Evolutionary conservation across 129 eudicot species (phyloP).

Genomic region (Oenanthe sinensis): DNA sequence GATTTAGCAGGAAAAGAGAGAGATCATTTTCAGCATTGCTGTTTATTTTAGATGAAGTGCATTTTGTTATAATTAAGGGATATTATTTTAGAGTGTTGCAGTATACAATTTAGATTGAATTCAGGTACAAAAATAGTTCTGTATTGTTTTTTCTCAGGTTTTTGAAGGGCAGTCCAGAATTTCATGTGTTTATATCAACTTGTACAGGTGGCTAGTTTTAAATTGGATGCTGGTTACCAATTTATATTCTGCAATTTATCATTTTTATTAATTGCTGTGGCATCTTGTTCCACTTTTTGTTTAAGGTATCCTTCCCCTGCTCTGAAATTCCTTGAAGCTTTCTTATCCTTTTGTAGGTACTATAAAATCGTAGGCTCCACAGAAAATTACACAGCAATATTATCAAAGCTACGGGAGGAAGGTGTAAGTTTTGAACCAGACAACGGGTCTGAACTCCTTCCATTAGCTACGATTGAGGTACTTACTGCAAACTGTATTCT

Average conservation of each 20-base stretch:
- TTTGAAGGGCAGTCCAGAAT: not conserved
- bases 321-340: slow-evolving; percentile 1
- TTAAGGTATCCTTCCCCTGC: not conserved
- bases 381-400: slow-evolving; percentile 64
- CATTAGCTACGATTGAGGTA: slow-evolving; percentile 67
- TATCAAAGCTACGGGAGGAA: slow-evolving; percentile 76
- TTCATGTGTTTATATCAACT: not conserved
- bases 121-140: not conserved
- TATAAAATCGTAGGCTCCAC: slow-evolving; percentile 74
- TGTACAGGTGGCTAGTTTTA: not conserved
- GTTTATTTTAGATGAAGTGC: not conserved
- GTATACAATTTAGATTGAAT: not conserved
- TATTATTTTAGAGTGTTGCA: not conserved
- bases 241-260: not conserved
- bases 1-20: not conserved
- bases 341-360: slow-evolving; percentile 30
- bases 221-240: not conserved
- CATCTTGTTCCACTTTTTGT: not conserved
- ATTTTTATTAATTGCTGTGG: not conserved
- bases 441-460: slow-evolving; percentile 77
- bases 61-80: not conserved
- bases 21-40: not conserved
- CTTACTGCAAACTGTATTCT: not conserved
- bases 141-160: not conserved
- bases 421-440: slow-evolving; percentile 73